A percentile compares a stretch with the other conserved stretches of the same genome.
Evolutionary conservation across 2,329 filamentous ascomycete genomes (phyloP).

Genomic region (Fusarium mexicanum): DNA sequence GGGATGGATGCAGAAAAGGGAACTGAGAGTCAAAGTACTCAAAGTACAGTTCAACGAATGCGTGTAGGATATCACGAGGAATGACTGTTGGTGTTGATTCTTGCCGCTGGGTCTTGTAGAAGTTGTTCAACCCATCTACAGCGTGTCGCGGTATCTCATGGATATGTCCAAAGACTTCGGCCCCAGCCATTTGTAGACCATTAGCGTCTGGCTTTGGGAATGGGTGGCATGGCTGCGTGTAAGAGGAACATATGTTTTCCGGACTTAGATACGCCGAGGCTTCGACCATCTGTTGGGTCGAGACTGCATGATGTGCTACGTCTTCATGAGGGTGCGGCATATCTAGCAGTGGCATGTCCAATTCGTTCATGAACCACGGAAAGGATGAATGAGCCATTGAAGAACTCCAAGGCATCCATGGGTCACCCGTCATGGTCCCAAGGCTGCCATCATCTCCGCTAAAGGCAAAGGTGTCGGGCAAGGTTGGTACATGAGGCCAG

Average conservation of each 20-base stretch:
- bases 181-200: neutral
- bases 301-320: accelerated
- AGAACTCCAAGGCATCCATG: neutral
- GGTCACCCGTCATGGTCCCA: accelerated
- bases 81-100: accelerated
- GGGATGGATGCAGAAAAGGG: neutral
- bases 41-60: neutral
- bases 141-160: neutral
- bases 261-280: accelerated
- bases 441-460: accelerated
- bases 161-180: neutral
- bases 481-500: neutral
- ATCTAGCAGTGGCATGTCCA: neutral
- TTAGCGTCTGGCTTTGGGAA: neutral
- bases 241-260: neutral
- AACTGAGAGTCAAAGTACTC: neutral
- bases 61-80: accelerated
- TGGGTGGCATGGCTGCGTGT: neutral
- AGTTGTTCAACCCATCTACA: neutral
- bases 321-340: neutral
- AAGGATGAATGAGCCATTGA: accelerated
- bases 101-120: neutral
- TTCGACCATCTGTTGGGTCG: accelerated
- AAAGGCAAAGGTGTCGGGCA: neutral
- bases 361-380: neutral